Percentiles rank a stretch among this genome's conserved stretches.
These are phyloP conservation scores for Codiaeum variegatum DNA, from an alignment of 441 rosid species.

Conservation along the genomic window DNA sequence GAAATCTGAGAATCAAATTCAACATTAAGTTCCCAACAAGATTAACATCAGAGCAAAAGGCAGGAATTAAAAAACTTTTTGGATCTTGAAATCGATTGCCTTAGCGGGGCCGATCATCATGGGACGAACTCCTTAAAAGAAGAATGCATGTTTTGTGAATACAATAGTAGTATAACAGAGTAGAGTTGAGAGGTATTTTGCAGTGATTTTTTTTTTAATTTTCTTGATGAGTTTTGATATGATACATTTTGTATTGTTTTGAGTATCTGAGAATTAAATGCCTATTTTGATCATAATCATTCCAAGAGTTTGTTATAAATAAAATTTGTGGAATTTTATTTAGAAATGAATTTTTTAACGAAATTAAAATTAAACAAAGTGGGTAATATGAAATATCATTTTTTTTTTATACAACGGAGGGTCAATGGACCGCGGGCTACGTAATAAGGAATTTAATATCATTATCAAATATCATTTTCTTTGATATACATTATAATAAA, in stretches of 20 bases:
- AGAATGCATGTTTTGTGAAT: background rate
- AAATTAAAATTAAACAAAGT: too few relatives aligned
- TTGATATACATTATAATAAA: too few relatives aligned
- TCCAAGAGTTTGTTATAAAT: background rate
- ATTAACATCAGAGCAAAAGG: conserved; percentile 65
- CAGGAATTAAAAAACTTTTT: conserved; percentile 60
- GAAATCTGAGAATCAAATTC: conserved; percentile 68
- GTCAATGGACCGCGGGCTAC: too few relatives aligned
- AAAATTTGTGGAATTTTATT: too few relatives aligned
- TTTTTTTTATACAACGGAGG: too few relatives aligned
- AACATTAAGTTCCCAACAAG: conserved; percentile 61
- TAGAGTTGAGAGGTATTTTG: background rate
- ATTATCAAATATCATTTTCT: too few relatives aligned
- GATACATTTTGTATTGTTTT: background rate
- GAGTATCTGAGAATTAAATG: background rate
- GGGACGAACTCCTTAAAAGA: background rate
- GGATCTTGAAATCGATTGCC: conserved; percentile 24
- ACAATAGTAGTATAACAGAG: background rate
- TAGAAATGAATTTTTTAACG: too few relatives aligned
- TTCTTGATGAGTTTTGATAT: background rate
- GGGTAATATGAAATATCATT: too few relatives aligned
- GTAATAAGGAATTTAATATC: too few relatives aligned
- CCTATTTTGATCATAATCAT: background rate
- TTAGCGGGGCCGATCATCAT: too few relatives aligned
- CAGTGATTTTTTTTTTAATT: background rate